phyloP scores from a whole-genome alignment of 2,329 filamentous ascomycete species.

The Penicillium olsonii region DNA sequence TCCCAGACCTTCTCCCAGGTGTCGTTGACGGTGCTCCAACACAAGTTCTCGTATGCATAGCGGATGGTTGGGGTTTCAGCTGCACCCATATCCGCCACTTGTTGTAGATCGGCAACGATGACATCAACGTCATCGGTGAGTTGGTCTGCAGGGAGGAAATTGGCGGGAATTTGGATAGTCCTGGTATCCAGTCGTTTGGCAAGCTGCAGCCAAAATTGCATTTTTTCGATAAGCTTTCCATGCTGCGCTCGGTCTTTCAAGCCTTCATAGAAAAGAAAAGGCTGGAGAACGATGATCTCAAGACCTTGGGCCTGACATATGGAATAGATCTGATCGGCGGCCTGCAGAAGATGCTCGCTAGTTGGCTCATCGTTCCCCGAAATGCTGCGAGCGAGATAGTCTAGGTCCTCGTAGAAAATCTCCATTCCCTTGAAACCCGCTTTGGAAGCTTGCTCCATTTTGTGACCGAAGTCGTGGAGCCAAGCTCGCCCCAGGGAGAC shows the following conservation, averaged over 20 bases:
- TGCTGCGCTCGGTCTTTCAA: conserved; percentile 63
- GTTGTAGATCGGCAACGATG: conserved; percentile 63
- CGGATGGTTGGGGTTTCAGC: conserved; percentile 58
- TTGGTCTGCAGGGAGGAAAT: conserved; percentile 54
- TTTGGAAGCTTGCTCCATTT: conserved; percentile 65
- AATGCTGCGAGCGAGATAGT: conserved; percentile 57
- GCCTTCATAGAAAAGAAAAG: conserved; percentile 77
- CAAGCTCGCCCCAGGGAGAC: conserved; percentile 68
- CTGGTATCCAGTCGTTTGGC: conserved; percentile 65
- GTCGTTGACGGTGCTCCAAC: conserved; percentile 70
- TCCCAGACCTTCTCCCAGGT: conserved; percentile 74
- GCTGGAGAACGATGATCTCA: conserved; percentile 61
- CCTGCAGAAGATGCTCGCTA: conserved; percentile 52
- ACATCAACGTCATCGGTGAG: conserved; percentile 55
- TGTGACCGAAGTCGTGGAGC: conserved; percentile 65
- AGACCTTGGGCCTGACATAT: conserved; percentile 40
- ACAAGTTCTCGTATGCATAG: conserved; percentile 73
- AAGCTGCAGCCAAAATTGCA: conserved; percentile 69
- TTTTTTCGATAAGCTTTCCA: conserved; percentile 54
- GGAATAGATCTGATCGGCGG: conserved; percentile 58
- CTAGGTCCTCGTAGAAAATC: conserved; percentile 75
- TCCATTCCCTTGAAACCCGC: conserved; percentile 71
- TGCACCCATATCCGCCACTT: conserved; percentile 68
- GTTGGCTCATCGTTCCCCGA: conserved; percentile 44
- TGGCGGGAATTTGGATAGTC: conserved; percentile 72